Evolutionary conservation across 345 rosid species (phyloP).

Genomic region (Eucalyptus viminalis): DNA sequence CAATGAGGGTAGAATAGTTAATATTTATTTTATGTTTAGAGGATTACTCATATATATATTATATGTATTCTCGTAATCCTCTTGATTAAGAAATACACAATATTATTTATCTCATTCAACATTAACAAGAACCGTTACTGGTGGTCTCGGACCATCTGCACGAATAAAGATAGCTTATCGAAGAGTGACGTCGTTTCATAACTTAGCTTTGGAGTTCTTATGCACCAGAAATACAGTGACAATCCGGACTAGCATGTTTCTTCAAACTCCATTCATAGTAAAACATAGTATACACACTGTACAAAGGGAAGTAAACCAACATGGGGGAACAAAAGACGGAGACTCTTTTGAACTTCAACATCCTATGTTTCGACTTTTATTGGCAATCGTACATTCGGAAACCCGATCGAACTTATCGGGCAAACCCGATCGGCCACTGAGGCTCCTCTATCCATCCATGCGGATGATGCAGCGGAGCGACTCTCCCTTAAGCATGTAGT

Average conservation of each 20-base stretch:
- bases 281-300: neutral
- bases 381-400: neutral
- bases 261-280: neutral
- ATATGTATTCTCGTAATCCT: neutral
- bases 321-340: neutral
- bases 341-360: neutral
- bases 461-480: constrained; percentile 30
- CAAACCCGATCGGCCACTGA: fast-evolving
- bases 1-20: neutral
- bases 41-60: no score
- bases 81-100: neutral
- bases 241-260: neutral
- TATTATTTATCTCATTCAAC: no score
- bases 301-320: neutral
- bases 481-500: constrained; percentile 33
- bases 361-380: neutral
- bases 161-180: no score
- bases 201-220: neutral
- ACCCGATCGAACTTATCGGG: neutral
- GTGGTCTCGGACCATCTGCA: neutral
- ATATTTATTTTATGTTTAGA: neutral
- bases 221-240: neutral
- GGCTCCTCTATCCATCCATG: constrained; percentile 9
- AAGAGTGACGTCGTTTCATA: neutral
- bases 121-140: neutral